A percentile compares a stretch with the other conserved stretches of the same genome.
phyloP scores from a whole-genome alignment of 2,329 filamentous ascomycete genomes.

The Aureobasidium zeae region DNA sequence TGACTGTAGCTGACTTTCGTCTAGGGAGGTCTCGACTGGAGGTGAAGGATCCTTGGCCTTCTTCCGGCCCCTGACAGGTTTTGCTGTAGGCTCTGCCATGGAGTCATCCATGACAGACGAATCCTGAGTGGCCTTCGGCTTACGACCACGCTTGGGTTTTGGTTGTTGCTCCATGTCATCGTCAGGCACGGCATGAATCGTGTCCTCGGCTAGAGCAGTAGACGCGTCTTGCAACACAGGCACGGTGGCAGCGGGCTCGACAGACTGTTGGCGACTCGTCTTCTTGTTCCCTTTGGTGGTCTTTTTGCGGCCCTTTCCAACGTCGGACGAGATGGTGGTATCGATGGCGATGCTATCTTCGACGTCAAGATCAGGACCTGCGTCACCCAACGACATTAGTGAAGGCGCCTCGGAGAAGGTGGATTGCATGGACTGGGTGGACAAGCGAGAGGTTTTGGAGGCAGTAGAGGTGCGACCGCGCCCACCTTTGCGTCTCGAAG shows the following conservation, averaged over 20 bases:
- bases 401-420: conserved; percentile 36
- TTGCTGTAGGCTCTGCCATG: conserved; percentile 9
- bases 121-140: conserved; percentile 20
- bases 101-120: conserved; percentile 7
- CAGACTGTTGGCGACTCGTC: conserved; percentile 11
- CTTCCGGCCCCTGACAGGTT: conserved; percentile 13
- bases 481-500: conserved; percentile 46
- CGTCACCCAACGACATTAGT: conserved; percentile 33
- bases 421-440: conserved; percentile 41
- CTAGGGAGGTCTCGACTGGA: conserved; percentile 17
- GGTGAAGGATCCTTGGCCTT: conserved; percentile 13
- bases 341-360: conserved; percentile 37
- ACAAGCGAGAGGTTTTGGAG: conserved; percentile 63
- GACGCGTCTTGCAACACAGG: conserved; percentile 5
- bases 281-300: conserved; percentile 36
- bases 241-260: conserved; percentile 10
- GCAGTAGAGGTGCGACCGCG: conserved; percentile 39
- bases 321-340: conserved; percentile 44
- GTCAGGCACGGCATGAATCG: background rate
- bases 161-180: conserved; percentile 18
- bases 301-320: conserved; percentile 29
- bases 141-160: conserved; percentile 24
- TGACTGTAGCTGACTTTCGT: conserved; percentile 24
- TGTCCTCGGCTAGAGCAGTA: background rate
- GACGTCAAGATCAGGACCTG: conserved; percentile 27